phyloP scores from a whole-genome alignment of 2,329 filamentous ascomycete genomes.

The Monosporascus sp. region DNA sequence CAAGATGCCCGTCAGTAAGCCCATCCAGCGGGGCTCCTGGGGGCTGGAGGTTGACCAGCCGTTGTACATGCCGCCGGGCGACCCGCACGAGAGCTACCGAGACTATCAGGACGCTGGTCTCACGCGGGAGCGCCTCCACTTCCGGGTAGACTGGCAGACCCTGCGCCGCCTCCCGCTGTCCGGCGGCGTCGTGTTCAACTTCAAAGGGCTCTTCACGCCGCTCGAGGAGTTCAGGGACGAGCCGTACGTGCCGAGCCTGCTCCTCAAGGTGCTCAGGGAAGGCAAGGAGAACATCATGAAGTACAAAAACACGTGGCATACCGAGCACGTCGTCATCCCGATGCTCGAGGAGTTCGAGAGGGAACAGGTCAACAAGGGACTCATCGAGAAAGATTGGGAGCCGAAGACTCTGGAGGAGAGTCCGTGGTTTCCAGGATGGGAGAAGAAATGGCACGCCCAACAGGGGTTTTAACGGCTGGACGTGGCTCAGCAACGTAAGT shows the following conservation, averaged over 20 bases:
- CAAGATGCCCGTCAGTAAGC: conserved; percentile 66
- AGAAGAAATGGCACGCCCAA: conserved; percentile 58
- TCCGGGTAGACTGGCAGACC: conserved; percentile 87
- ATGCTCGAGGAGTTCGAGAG: conserved; percentile 56
- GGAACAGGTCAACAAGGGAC: conserved; percentile 60
- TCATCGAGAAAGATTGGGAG: conserved; percentile 59
- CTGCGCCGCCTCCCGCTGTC: conserved; percentile 72
- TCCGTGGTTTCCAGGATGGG: conserved; percentile 73
- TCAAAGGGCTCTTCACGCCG: conserved; percentile 80
- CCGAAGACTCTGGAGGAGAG: conserved; percentile 65
- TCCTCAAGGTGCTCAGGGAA: conserved; percentile 64
- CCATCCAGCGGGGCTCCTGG: conserved; percentile 84
- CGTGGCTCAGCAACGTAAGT: no score
- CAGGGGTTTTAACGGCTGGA: conserved; percentile 22
- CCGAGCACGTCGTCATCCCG: conserved; percentile 66
- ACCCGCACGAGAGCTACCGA: conserved; percentile 59
- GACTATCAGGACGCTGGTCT: conserved; percentile 53
- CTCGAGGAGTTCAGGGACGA: conserved; percentile 65
- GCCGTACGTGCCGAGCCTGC: conserved; percentile 63
- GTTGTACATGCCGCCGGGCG: conserved; percentile 66
- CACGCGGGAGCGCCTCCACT: conserved; percentile 52
- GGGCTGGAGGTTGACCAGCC: conserved; percentile 71
- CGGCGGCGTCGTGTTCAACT: conserved; percentile 76
- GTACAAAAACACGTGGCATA: conserved; percentile 80
- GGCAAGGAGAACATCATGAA: conserved; percentile 67